These are phyloP conservation scores for Neonectria neomacrospora DNA, from an alignment of 2,329 filamentous ascomycete species.

Conservation along the genomic window DNA sequence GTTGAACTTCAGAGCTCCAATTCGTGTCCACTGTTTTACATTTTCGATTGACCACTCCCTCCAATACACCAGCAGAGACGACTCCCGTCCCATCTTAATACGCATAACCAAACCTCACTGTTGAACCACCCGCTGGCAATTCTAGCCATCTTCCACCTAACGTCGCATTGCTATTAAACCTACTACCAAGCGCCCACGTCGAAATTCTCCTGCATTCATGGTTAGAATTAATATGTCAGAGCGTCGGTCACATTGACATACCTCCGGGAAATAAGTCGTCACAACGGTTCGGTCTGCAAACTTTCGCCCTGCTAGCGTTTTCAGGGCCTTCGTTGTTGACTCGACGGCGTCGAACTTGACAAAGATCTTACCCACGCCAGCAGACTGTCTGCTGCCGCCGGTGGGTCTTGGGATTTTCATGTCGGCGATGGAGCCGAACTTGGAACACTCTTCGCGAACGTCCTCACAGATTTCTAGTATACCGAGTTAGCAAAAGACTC, in stretches of 20 bases:
- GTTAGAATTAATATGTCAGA: constrained; percentile 45
- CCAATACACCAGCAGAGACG: constrained; percentile 36
- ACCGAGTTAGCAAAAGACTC: constrained; percentile 48
- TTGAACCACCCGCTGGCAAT: background rate
- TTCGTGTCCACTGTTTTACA: constrained; percentile 45
- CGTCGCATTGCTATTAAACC: constrained; percentile 24
- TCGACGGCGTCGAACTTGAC: constrained; percentile 89
- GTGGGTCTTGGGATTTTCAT: constrained; percentile 92
- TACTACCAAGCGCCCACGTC: constrained; percentile 87
- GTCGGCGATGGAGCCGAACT: constrained; percentile 87
- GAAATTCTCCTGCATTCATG: constrained; percentile 81
- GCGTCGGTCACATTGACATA: constrained; percentile 51
- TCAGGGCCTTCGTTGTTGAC: constrained; percentile 84
- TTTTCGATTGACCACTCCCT: constrained; percentile 39
- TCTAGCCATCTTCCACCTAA: background rate
- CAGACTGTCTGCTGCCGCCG: constrained; percentile 82
- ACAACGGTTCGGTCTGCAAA: constrained; percentile 97
- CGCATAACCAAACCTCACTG: constrained; percentile 34
- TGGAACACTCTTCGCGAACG: constrained; percentile 89
- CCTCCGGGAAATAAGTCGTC: constrained; percentile 95
- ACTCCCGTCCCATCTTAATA: constrained; percentile 31
- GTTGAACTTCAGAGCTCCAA: constrained; percentile 25
- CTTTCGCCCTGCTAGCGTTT: constrained; percentile 91
- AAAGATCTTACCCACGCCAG: constrained; percentile 97
- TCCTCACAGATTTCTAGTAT: constrained; percentile 92